Base-by-base conservation (phyloP, 768 basidiomycete species). In the Paxillus involutus region DNA sequence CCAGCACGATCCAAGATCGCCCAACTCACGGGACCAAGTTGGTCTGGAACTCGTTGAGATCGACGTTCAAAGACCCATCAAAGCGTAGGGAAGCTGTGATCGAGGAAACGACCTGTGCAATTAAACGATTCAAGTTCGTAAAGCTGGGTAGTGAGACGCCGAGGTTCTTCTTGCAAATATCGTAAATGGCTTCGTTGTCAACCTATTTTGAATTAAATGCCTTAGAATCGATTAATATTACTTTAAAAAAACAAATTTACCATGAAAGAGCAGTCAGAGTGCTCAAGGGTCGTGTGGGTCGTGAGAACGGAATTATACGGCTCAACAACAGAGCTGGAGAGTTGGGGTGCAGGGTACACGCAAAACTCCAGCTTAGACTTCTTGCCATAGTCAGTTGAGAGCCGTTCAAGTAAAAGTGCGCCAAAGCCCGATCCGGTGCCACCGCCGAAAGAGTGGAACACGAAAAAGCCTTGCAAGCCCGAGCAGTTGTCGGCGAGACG, bases 201-300 rank as follows among this genome's bases (percentile, higher is more conserved):
- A 99, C 91, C 90, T 92, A 57, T 35, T 58, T 41, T 17, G 36
- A 42, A 35, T 44, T 11, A 48, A 50, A 29, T 59, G 46, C 13
- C 56, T 57, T 49, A 55, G 48, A 52, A 26, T 6, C 26, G 26
- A 26, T 26, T 1, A 26, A 53, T 44, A 40, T 26, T 35, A 42
- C 40, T 33, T 46, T 32, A 11, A 14, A n/a, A n/a, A n/a, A n/a
- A 19, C 24, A 13, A 11, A 51, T 49, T 47, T 59, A 89, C 97
- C 96, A 99, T 98, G 82, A 99, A 99, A 36, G 97, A 98, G 74
- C 97, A 99, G 78, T 99, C 97, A n/a, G 97, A 97, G 77, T 99
- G 97, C 74, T 98, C 97, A 54, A 98, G 87, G 52, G 97, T 98
- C 41, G 97, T 98, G 74, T 99, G 97, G 46, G 97, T 99, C 45